Conservation (phyloP, 2,329 filamentous ascomycete genomes). For the Neonectria faginata region DNA sequence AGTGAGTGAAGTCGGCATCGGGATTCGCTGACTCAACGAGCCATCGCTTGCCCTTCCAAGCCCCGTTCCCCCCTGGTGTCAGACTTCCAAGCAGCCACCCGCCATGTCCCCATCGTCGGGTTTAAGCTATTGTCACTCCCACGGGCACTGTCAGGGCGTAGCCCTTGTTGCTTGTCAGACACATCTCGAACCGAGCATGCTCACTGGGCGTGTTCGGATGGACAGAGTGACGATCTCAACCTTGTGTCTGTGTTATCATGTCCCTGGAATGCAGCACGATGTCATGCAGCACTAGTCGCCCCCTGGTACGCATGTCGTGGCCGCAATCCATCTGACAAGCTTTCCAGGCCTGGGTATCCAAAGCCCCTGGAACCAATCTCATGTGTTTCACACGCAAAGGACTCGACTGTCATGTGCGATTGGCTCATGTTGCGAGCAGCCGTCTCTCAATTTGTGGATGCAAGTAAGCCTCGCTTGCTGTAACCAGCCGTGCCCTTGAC, state of each 20-base stretch:
- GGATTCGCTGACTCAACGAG: slow-evolving; percentile 12
- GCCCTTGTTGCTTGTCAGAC: background rate
- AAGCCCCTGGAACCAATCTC: slow-evolving; percentile 8
- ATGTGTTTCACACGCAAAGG: slow-evolving; percentile 15
- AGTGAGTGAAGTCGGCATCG: background rate
- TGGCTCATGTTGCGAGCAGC: slow-evolving; percentile 11
- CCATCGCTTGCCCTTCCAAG: slow-evolving; percentile 6
- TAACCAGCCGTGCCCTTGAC: slow-evolving; percentile 11
- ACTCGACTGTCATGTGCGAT: slow-evolving; percentile 12
- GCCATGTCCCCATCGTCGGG: slow-evolving; percentile 6
- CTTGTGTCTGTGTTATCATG: slow-evolving; percentile 4
- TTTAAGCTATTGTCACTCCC: slow-evolving; percentile 14
- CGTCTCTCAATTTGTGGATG: slow-evolving; percentile 14
- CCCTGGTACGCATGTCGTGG: slow-evolving; percentile 13
- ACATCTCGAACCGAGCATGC: slow-evolving; percentile 3
- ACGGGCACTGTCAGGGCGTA: slow-evolving; percentile 5
- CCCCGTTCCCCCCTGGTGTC: background rate
- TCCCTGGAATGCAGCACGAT: slow-evolving; percentile 12
- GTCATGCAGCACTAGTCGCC: slow-evolving; percentile 9
- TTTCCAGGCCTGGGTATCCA: background rate
- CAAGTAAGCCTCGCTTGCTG: slow-evolving; percentile 22
- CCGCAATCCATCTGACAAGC: slow-evolving; percentile 5
- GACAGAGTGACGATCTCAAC: background rate
- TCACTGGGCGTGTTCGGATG: slow-evolving; percentile 16
- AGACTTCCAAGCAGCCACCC: slow-evolving; percentile 22